A percentile compares a stretch with the other conserved stretches of the same genome.
phyloP scores from a whole-genome alignment of 2,329 filamentous ascomycete genomes.

The Didymella arachidicola region DNA sequence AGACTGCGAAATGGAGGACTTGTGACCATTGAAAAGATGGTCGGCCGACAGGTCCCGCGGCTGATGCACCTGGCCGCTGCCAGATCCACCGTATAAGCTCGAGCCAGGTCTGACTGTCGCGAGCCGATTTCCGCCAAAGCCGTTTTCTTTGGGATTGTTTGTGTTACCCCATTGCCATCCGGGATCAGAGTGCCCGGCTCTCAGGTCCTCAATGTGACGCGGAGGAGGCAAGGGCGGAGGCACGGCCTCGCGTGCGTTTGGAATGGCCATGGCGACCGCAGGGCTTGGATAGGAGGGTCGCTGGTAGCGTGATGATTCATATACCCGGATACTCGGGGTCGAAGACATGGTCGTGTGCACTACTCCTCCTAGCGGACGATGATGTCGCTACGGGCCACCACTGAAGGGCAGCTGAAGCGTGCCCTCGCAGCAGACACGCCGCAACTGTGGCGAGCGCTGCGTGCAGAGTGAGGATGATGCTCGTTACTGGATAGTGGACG shows the following conservation, averaged over 20 bases:
- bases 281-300: constrained; percentile 50
- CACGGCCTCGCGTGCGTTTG: constrained; percentile 61
- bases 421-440: constrained; percentile 33
- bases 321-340: constrained; percentile 53
- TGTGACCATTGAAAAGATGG: constrained; percentile 47
- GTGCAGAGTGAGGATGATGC: constrained; percentile 23
- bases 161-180: constrained; percentile 70
- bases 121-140: constrained; percentile 56
- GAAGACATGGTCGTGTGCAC: constrained; percentile 45
- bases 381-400: constrained; percentile 41
- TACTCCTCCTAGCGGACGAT: constrained; percentile 16
- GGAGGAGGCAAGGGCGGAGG: constrained; percentile 73
- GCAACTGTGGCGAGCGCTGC: constrained; percentile 41
- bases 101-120: constrained; percentile 57
- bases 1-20: constrained; percentile 50
- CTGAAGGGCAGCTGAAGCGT: constrained; percentile 47
- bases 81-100: constrained; percentile 53
- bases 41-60: constrained; percentile 40
- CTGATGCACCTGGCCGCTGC: constrained; percentile 26
- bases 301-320: constrained; percentile 51
- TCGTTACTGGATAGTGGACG: constrained; percentile 30
- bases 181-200: constrained; percentile 65
- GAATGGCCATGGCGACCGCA: constrained; percentile 67
- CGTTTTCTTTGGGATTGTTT: constrained; percentile 59
- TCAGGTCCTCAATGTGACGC: constrained; percentile 64